Percentiles rank a stretch among this genome's conserved stretches.
phyloP scores from a whole-genome alignment of 1,284 basidiomycete genomes.

The Calocybe gambosa region DNA sequence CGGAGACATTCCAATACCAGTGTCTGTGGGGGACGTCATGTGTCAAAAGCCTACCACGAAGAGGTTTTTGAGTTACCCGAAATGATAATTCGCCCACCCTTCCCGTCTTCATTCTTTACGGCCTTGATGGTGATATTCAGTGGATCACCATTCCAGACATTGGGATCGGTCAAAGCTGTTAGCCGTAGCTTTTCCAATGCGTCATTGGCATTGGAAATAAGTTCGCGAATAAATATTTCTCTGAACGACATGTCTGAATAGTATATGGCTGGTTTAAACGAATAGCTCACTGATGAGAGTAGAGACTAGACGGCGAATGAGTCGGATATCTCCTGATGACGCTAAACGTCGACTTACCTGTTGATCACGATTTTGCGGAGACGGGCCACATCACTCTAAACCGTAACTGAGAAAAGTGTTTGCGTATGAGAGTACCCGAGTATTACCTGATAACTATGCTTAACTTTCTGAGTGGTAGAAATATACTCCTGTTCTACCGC shows the following conservation, averaged over 20 bases:
- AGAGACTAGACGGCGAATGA: slow-evolving; percentile 45
- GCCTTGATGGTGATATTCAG: slow-evolving; percentile 87
- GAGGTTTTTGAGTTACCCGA: slow-evolving; percentile 44
- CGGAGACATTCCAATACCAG: slow-evolving; percentile 89
- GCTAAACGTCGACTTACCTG: slow-evolving; percentile 39
- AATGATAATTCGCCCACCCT: slow-evolving; percentile 71
- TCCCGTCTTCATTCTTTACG: slow-evolving; percentile 58
- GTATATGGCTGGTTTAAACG: neutral
- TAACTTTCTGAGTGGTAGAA: slow-evolving; percentile 39
- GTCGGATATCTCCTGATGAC: neutral
- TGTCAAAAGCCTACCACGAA: neutral
- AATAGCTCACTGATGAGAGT: slow-evolving; percentile 59
- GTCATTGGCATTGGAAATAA: slow-evolving; percentile 93
- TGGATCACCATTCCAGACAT: slow-evolving; percentile 61
- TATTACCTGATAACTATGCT: slow-evolving; percentile 75
- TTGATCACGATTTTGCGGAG: slow-evolving; percentile 91
- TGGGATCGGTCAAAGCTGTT: slow-evolving; percentile 75
- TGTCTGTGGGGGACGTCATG: slow-evolving; percentile 49
- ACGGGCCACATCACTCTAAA: slow-evolving; percentile 85
- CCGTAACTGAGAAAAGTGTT: slow-evolving; percentile 1
- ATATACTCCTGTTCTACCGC: slow-evolving; percentile 48
- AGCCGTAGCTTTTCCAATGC: slow-evolving; percentile 91
- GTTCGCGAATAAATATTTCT: slow-evolving; percentile 90
- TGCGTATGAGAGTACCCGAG: slow-evolving; percentile 2
- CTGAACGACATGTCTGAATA: slow-evolving; percentile 31